A percentile compares a stretch with the other conserved stretches of the same genome.
Conservation (phyloP, 306 rosid genomes). For the Lathyrus aphaca region DNA sequence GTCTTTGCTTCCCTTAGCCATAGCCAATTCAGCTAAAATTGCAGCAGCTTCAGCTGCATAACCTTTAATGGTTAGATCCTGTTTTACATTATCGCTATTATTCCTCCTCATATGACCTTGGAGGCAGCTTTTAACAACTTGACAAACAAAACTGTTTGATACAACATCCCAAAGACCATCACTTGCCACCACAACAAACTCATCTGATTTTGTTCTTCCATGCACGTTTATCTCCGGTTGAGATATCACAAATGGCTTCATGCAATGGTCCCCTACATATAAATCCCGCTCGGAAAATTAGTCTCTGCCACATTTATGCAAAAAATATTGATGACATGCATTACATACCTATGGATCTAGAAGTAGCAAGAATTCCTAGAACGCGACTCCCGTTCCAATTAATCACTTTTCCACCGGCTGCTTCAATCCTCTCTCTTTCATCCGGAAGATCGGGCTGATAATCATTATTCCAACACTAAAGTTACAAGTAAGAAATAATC, state of each 20-base stretch:
- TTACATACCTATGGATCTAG: conserved; percentile 64
- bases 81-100: neutral
- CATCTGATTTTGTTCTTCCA: conserved; percentile 47
- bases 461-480: neutral
- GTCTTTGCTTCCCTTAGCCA: conserved; percentile 71
- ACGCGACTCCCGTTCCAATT: conserved; percentile 59
- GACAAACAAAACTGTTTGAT: conserved; percentile 56
- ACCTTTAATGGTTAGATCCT: conserved; percentile 10
- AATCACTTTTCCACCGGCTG: conserved; percentile 62
- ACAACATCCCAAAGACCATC: conserved; percentile 74
- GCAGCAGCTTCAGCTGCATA: conserved; percentile 39
- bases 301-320: no score
- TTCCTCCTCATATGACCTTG: conserved; percentile 36
- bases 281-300: neutral
- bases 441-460: conserved; percentile 62
- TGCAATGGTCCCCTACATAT: conserved; percentile 50
- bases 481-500: neutral
- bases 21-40: conserved; percentile 61
- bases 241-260: conserved; percentile 67
- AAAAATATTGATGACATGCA: neutral
- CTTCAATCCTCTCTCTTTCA: conserved; percentile 65
- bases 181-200: conserved; percentile 63
- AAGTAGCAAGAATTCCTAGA: conserved; percentile 68
- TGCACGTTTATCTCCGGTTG: conserved; percentile 58
- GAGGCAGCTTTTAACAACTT: conserved; percentile 50